Conservation (phyloP, 768 basidiomycete species). For the Rhodotorula kratochvilovae region DNA sequence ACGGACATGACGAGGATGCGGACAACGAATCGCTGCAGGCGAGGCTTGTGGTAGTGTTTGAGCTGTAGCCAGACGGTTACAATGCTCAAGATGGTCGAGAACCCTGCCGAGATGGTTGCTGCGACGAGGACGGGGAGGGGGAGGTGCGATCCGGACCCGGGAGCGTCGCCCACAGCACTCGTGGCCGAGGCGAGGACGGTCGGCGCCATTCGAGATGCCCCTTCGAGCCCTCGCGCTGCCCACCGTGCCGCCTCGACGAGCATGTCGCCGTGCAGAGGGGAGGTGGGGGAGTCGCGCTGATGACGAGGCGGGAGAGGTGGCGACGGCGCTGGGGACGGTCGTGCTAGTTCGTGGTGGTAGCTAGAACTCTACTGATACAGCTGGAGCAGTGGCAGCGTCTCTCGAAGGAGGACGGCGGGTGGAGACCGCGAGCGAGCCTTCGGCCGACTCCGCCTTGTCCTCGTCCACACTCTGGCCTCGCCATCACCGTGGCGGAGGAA, state of each 20-base stretch:
- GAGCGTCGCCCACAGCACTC: not conserved
- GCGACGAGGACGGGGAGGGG: conserved; percentile 54
- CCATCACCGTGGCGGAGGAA: too few species aligned
- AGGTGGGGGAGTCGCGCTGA: not conserved
- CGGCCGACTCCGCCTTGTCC: too few species aligned
- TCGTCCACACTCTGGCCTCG: too few species aligned
- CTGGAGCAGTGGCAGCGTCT: too few species aligned
- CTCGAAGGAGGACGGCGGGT: too few species aligned
- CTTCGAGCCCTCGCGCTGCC: not conserved
- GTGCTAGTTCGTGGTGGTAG: too few species aligned
- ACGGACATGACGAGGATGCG: conserved; percentile 92
- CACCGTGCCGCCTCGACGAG: not conserved
- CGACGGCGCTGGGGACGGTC: too few species aligned
- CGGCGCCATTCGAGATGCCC: too few species aligned
- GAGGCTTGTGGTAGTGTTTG: conserved; percentile 70
- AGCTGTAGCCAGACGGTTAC: conserved; percentile 74
- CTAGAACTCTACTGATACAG: not conserved
- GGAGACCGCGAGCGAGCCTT: too few species aligned
- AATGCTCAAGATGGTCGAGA: conserved; percentile 68
- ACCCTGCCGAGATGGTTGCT: conserved; percentile 61
- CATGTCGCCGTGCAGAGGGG: not conserved
- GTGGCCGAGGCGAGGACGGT: not conserved
- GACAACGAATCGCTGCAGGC: conserved; percentile 69
- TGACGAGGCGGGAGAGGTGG: not conserved
- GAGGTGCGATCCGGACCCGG: conserved; percentile 21